These are phyloP conservation scores for Trichophyton equinum DNA, from an alignment of 2,329 filamentous ascomycete genomes.

Conservation along the genomic window DNA sequence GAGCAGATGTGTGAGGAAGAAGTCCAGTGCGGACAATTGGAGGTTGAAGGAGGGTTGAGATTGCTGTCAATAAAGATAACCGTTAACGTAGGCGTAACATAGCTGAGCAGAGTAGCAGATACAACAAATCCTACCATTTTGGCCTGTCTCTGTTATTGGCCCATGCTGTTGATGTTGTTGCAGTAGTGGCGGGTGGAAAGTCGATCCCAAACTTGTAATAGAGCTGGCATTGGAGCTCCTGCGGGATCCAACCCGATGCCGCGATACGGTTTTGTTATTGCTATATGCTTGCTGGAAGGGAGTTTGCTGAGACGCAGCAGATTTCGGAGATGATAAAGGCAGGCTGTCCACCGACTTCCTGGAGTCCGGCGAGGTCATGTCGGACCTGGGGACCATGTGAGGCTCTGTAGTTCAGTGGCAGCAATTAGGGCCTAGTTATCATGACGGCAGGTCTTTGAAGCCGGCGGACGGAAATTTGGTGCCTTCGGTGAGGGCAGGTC, in stretches of 20 bases:
- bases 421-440: neutral
- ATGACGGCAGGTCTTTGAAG: neutral
- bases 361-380: constrained; percentile 50
- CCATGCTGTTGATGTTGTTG: constrained; percentile 29
- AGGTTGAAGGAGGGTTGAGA: constrained; percentile 70
- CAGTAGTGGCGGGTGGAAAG: constrained; percentile 52
- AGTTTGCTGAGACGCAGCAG: constrained; percentile 39
- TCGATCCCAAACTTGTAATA: constrained; percentile 73
- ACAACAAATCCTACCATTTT: constrained; percentile 45
- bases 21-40: constrained; percentile 69
- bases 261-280: constrained; percentile 20
- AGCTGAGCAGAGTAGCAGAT: neutral
- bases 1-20: constrained; percentile 57
- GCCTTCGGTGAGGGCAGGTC: neutral
- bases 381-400: constrained; percentile 20
- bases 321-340: constrained; percentile 41
- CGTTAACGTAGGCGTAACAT: neutral
- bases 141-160: constrained; percentile 53
- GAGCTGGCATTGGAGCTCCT: constrained; percentile 80
- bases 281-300: constrained; percentile 26
- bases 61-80: constrained; percentile 41
- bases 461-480: neutral
- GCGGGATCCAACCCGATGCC: constrained; percentile 35
- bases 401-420: neutral
- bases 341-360: constrained; percentile 56